Base-by-base conservation (phyloP, 345 rosid species). In the Eucalyptus marginata region DNA sequence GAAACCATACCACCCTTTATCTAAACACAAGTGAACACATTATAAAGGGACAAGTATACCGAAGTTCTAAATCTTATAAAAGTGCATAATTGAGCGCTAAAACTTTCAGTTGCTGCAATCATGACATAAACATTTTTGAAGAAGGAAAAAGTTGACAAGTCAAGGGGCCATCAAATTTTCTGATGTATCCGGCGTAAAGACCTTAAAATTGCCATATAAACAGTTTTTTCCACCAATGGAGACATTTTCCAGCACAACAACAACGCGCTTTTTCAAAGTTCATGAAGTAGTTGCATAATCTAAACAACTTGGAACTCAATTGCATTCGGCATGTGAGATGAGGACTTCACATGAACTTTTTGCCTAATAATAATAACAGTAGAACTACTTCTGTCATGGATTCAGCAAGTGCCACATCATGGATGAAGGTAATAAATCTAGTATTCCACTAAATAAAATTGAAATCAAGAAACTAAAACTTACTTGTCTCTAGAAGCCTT, bases 401-500 rank as follows among this genome's bases (percentile, higher is more conserved):
- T 64, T 29, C 33, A 64, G 71, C 71, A 29, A 25, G 13, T 87
- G 62, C 49, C 10, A 52, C 87, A 17, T 49, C 25, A 59, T 58
- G 27, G 52, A 33, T 86, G 46, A 17, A 54, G n/a, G 14, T 58
- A 25, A 46, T 44, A 24, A 66, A 64, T 31, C 22, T 12, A 24
- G 15, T 46, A 66, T 46, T 18, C 25, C 24, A n/a, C 83, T 27
- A 46, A 64, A n/a, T 24, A 27, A 68, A 87, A 24, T 29, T 13
- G 18, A 29, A 88, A 22, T 79, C 33, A 87, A 88, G 29, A 79
- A 33, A 50, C 62, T 43, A n/a, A 50, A 36, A 88, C 92, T 83
- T 87, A 94, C 96, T 90, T 91, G 13, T 86, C 87, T 90, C 89
- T 90, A 81, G 87, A 81, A 87, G 92, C 86, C 59, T 92, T 90